These are phyloP conservation scores for Basipetospora chlamydospora DNA, from an alignment of 2,329 filamentous ascomycete species.

Conservation along the genomic window DNA sequence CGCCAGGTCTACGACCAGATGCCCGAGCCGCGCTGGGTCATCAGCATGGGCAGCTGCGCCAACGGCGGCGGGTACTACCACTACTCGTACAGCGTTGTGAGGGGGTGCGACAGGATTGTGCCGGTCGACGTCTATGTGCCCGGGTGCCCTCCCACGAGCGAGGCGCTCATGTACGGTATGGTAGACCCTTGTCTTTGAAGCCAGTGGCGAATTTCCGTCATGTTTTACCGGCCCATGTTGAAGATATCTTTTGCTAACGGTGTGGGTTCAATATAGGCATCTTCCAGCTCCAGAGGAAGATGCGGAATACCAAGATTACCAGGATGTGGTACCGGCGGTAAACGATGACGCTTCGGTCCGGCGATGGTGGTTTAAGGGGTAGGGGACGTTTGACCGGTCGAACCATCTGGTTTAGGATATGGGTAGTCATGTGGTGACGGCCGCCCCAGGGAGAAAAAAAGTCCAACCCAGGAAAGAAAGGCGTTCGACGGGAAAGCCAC, in stretches of 20 bases:
- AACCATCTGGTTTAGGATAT: no score
- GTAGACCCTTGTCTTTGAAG: no score
- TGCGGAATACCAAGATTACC: slow-evolving; percentile 44
- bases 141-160: slow-evolving; percentile 50
- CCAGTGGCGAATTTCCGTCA: no score
- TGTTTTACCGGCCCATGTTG: no score
- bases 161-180: slow-evolving; percentile 49
- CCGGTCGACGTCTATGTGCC: slow-evolving; percentile 72
- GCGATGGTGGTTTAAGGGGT: no score
- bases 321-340: slow-evolving; percentile 46
- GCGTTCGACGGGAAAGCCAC: no score
- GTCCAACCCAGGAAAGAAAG: no score
- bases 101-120: slow-evolving; percentile 63
- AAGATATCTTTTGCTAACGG: slow-evolving; percentile 2
- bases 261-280: slow-evolving; percentile 27
- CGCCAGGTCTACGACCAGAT: slow-evolving; percentile 92
- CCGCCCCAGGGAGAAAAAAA: no score
- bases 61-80: slow-evolving; percentile 82
- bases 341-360: no score
- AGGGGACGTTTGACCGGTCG: no score
- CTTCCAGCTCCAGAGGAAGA: slow-evolving; percentile 66
- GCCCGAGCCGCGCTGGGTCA: slow-evolving; percentile 79
- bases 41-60: slow-evolving; percentile 72
- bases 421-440: no score
- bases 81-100: slow-evolving; percentile 66